Evolutionary conservation across 768 basidiomycete species (phyloP).

Genomic region (Leccinum subtestaceum): DNA sequence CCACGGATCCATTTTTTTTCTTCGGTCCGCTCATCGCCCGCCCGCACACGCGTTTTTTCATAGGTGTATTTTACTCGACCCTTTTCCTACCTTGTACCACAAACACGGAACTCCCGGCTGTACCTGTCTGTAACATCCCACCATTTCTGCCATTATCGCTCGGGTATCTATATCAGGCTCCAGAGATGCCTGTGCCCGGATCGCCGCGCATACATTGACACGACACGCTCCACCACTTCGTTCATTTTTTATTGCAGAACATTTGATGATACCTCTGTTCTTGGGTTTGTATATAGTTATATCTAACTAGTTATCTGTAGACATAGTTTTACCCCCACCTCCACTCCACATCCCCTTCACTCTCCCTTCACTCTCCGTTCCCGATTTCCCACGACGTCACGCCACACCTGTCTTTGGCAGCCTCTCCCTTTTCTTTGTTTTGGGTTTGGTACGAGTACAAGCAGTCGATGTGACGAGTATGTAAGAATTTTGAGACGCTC

Average conservation of each 20-base stretch:
- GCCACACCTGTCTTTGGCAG: background rate
- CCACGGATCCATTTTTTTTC: background rate
- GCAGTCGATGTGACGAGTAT: background rate
- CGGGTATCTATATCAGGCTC: background rate
- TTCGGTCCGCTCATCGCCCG: conserved; percentile 3
- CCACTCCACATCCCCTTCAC: background rate
- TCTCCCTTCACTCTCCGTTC: background rate
- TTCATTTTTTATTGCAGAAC: conserved; percentile 8
- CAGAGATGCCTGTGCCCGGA: conserved; percentile 2
- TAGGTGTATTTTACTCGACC: conserved; percentile 30
- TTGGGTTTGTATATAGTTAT: conserved; percentile 31
- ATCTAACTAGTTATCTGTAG: conserved; percentile 25
- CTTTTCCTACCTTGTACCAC: background rate
- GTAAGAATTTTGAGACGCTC: background rate
- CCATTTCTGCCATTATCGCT: background rate
- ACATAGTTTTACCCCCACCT: background rate
- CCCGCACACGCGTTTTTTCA: conserved; percentile 5
- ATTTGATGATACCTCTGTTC: conserved; percentile 8
- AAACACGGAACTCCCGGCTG: conserved; percentile 18
- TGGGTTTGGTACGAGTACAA: background rate
- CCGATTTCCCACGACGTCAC: background rate
- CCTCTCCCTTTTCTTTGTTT: background rate
- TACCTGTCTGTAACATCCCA: conserved; percentile 28
- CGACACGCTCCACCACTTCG: conserved; percentile 6
- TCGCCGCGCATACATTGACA: conserved; percentile 4